Base-by-base conservation (phyloP, 306 rosid species). In the peach (Prunus persica) region DNA sequence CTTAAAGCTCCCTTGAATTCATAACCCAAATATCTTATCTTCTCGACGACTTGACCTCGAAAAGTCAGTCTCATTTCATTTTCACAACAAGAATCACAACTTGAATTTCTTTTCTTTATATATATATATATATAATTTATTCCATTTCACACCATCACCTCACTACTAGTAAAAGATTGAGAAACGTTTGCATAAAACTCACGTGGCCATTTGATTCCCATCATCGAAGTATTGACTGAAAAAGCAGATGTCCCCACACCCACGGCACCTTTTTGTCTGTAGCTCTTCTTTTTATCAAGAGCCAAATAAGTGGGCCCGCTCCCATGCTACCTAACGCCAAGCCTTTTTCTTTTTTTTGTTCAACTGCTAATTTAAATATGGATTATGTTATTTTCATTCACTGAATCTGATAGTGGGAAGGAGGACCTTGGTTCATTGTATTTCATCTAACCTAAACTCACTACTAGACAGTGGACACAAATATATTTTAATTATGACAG, bases 121-220 rank as follows among this genome's bases (percentile, higher is more conserved):
- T 30, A 0, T 5, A 0, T 30, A 0, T 5, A 32, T 34, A 34
- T 32, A 32, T 32, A 32, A 32, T 32, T 32, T 32, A 34, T 34
- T 34, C 8, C 6, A 32, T 32, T 34, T 34, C 8, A 34, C 8
- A 1, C 8, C 43, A 6, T 7, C 43, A 38, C 16, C 4, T 47
- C 52, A 10, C 15, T 6, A 5, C 7, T 18, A 18, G 27, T 8
- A 19, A 7, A 55, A 8, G 3, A 55, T 2, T 10, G 9, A 58
- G 34, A 11, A 19, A 19, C 24, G 4, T 7, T 14, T 8, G 66
- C 77, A 63, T 32, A 32, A 70, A 9, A 32, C 41, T 10, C 84
- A 70, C 80, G 38, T 70, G 77, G 58, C 45, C 63, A 71, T 62
- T 61, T 34, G 41, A 43, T 20, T 54, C 63, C 24, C 72, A 51